phyloP scores from a whole-genome alignment of 495 filamentous ascomycete species.

The Bacidia gigantensis region DNA sequence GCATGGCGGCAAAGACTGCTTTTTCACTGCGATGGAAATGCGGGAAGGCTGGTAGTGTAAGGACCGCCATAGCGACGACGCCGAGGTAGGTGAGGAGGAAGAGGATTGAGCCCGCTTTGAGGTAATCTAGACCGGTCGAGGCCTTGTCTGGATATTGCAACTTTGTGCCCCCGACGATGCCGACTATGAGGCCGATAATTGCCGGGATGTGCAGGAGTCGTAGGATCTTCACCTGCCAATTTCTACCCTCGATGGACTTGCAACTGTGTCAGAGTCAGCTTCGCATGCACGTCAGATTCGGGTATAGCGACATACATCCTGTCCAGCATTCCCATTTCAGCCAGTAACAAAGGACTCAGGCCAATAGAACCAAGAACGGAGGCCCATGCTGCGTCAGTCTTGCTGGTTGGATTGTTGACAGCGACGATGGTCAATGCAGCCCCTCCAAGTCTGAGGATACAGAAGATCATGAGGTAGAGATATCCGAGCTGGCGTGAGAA shows the following conservation, averaged over 20 bases:
- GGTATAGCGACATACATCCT: constrained; percentile 4
- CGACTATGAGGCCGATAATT: constrained; percentile 6
- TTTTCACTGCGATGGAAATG: constrained; percentile 2
- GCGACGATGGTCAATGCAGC: constrained; percentile 7
- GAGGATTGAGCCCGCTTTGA: constrained; percentile 10
- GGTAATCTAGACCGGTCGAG: constrained; percentile 1
- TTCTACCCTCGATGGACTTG: background rate
- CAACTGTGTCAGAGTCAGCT: no score
- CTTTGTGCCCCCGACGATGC: constrained; percentile 10
- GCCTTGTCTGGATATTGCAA: background rate
- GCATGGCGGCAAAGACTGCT: constrained; percentile 5
- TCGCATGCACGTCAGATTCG: no score
- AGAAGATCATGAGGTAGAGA: constrained; percentile 9
- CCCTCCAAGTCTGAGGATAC: constrained; percentile 10
- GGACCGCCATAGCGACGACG: constrained; percentile 3
- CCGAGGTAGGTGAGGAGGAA: constrained; percentile 12
- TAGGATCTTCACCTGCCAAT: constrained; percentile 1
- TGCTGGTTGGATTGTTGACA: background rate
- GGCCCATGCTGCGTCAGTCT: constrained; percentile 5
- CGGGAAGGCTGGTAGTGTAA: constrained; percentile 2
- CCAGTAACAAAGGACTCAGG: constrained; percentile 11
- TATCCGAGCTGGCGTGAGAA: constrained; percentile 8
- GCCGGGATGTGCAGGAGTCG: constrained; percentile 5
- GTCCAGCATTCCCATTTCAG: constrained; percentile 11
- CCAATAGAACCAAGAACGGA: constrained; percentile 10